Percentiles rank a stretch among this genome's conserved stretches.
Evolutionary conservation across 2,329 filamentous ascomycete genomes (phyloP).

Genomic region (Cytospora piceicola): DNA sequence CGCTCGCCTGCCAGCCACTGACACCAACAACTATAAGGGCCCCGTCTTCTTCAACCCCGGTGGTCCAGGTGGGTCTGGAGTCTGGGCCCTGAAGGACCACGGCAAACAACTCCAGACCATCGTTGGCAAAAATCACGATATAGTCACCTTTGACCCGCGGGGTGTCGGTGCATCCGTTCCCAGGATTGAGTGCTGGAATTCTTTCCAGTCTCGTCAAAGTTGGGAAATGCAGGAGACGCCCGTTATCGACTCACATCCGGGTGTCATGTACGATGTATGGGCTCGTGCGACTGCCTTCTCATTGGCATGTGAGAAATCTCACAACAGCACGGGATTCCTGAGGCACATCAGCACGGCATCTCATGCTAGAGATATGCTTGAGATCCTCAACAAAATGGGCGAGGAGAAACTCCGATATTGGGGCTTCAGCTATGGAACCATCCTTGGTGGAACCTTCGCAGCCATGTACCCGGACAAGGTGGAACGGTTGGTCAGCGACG

Average conservation of each 20-base stretch:
- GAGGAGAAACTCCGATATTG: constrained; percentile 53
- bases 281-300: constrained; percentile 48
- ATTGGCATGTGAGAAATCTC: constrained; percentile 47
- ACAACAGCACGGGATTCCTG: constrained; percentile 44
- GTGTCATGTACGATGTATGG: constrained; percentile 50
- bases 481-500: constrained; percentile 54
- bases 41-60: constrained; percentile 48
- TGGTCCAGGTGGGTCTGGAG: constrained; percentile 54
- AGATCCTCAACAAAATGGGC: constrained; percentile 48
- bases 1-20: constrained; percentile 43
- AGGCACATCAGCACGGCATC: constrained; percentile 49
- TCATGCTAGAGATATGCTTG: constrained; percentile 53
- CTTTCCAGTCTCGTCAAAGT: constrained; percentile 44
- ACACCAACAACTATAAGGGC: constrained; percentile 37
- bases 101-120: constrained; percentile 47
- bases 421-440: constrained; percentile 60
- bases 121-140: constrained; percentile 53
- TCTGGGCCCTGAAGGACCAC: constrained; percentile 42
- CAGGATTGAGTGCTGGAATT: constrained; percentile 55
- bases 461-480: constrained; percentile 56
- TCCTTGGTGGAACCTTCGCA: constrained; percentile 57
- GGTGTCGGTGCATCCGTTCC: constrained; percentile 57
- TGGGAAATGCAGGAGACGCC: constrained; percentile 51
- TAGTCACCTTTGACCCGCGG: constrained; percentile 56
- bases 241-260: constrained; percentile 51